Base-by-base conservation (phyloP, 106 monocot genomes). In the Chionographis japonica region DNA sequence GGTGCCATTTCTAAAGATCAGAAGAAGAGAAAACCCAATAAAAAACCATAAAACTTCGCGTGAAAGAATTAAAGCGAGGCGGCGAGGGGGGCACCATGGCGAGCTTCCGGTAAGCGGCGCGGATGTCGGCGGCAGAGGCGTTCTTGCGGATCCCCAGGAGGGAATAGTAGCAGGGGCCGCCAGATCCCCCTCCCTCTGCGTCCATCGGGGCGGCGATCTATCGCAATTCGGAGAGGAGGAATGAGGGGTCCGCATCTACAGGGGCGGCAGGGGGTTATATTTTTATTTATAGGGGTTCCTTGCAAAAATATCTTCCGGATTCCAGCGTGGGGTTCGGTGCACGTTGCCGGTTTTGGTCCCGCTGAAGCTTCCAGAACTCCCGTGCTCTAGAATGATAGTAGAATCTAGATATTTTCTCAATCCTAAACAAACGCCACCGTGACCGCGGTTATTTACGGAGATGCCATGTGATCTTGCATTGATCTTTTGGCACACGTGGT, bases 101-200 rank as follows among this genome's bases (percentile, higher is more conserved):
- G 49, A 83, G 91, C 39, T 88, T 91, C 50, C 88, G 73, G 65
- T 95, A 95, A 10, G 95, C 90, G 55, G 83, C 13, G 53, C 91
- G 91, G 67, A 95, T 80, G 59, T 95, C 95, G 60, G 88, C 63
- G 27, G 66, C 4, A 13, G 95, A 80, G 50, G 95, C 90, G 75
- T 75, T 84, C 17, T 70, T 71, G 60, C 79, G 72, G 74, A 95
- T 72, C 12, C 88, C 91, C 40, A 95, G 95, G 74, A 83, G 69
- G 54, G 88, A 77, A 83, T 95, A 95, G 79, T 91, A 95, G 75
- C 85, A 86, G 58, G 79, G 49, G 43, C 67, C 41, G 63, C 50
- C 75, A 60, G 78, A 78, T 56, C 66, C 72, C 42, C 61, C 42
- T 7, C 79, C 78, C 54, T 37, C 53, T 10, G 58, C 58, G 58